Base-by-base conservation (phyloP, 2,329 filamentous ascomycete species). In the Pyrenochaeta sp. region DNA sequence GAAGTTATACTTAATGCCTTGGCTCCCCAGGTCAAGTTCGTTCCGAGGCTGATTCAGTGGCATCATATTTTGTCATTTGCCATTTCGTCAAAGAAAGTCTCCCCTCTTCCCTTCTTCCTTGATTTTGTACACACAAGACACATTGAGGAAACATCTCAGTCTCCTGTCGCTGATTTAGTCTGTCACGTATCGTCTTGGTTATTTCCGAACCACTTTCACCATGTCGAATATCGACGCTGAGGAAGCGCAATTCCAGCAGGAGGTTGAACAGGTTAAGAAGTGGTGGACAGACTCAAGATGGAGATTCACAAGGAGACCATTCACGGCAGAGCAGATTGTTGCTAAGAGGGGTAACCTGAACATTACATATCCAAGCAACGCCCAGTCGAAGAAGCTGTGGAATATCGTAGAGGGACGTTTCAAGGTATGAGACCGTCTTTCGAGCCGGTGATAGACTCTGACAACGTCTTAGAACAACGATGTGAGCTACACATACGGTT, bases 221-320 rank as follows among this genome's bases (percentile, higher is more conserved):
- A 76, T 77, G 74, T 67, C 74, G 32, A 69, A 73, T 58, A 68
- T 73, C 42, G 87, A 90, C 57, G 86, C 90, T 25, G 90, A 93
- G 73, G 89, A 93, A 78, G 79, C 90, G 71, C 81, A 89, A 72
- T 97, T 90, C 81, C 84, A 88, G 72, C 85, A 90, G 67, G 95
- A 99, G 77, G 92, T 98, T 59, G 88, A 90, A 72, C 88, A 90
- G 67, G 90, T 98, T 68, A 92, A 97, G 86, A 82, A 90, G 79
- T 99, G 95, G 95, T 99, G 95, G 95, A 85, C 84, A 52, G 91
- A 96, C 72, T 87, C 92, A 56, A 87, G 95, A 84, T 99, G 95
- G 95, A 87, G 91, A 77, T 88, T 92, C 80, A 99, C 95, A 71
- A 93, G 91, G 82, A 87, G 95, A 57, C 90, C 95, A 25, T 99